Percentiles rank a stretch among this genome's conserved stretches.
Conservation (phyloP, 345 rosid species). For the Rhizophora mangle region DNA sequence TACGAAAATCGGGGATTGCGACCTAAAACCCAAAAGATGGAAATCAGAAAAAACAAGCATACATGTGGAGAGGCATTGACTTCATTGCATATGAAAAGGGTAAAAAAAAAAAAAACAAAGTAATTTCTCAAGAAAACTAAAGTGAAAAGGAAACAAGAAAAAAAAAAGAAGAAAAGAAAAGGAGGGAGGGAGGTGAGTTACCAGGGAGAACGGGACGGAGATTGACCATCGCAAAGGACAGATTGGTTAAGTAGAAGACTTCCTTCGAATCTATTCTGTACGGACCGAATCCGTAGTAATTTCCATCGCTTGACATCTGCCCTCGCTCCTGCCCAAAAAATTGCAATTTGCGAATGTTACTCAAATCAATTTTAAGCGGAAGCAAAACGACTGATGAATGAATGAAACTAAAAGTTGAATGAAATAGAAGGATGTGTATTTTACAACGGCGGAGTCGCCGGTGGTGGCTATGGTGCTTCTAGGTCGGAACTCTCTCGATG, state of each 20-base stretch:
- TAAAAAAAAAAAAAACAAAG: too few species aligned
- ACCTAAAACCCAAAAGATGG: too few species aligned
- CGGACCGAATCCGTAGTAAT: slow-evolving; percentile 53
- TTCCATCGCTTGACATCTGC: slow-evolving; percentile 6
- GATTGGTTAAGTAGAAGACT: slow-evolving; percentile 65
- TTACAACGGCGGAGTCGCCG: not conserved
- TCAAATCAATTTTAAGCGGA: not conserved
- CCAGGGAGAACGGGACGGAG: slow-evolving; percentile 89
- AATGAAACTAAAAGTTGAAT: not conserved
- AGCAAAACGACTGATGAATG: not conserved
- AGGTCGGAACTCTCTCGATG: not conserved
- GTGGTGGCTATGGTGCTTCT: not conserved
- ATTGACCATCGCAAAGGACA: slow-evolving; percentile 85
- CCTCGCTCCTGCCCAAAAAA: slow-evolving; percentile 32
- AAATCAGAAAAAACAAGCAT: too few species aligned
- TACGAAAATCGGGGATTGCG: too few species aligned
- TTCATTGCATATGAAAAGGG: too few species aligned
- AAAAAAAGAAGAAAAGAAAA: not conserved
- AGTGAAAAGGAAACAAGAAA: not conserved
- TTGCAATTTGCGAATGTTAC: too few species aligned
- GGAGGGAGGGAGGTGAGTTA: slow-evolving; percentile 11
- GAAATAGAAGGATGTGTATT: not conserved
- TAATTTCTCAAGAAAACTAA: too few species aligned
- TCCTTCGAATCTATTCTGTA: slow-evolving; percentile 65
- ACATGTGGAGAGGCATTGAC: too few species aligned